A percentile compares a stretch with the other conserved stretches of the same genome.
Conservation (phyloP, 1,139 yeast genomes). For the Blastobotrys illinoisensis region DNA sequence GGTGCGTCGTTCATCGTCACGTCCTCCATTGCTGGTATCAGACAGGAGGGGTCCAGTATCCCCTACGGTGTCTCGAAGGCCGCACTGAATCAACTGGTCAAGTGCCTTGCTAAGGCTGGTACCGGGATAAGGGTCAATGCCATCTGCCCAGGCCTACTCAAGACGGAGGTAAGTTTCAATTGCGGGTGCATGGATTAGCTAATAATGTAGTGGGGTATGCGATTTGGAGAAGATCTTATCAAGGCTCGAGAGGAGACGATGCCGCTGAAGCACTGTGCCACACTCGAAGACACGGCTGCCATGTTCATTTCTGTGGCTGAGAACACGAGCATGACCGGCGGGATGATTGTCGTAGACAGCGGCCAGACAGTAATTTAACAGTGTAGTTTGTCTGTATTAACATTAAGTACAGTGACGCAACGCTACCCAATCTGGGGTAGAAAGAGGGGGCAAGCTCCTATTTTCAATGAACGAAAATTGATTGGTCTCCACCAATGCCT, state of each 20-base stretch:
- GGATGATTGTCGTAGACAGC: slow-evolving; percentile 33
- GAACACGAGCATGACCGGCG: slow-evolving; percentile 34
- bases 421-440: neutral
- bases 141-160: slow-evolving; percentile 38
- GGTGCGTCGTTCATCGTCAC: slow-evolving; percentile 38
- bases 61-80: slow-evolving; percentile 40
- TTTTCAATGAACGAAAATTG: neutral
- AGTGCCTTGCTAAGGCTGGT: slow-evolving; percentile 36
- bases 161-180: slow-evolving; percentile 30
- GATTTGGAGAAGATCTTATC: slow-evolving; percentile 32
- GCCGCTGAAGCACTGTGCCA: slow-evolving; percentile 32
- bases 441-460: neutral
- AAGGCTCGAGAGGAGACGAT: slow-evolving; percentile 24
- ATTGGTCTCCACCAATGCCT: neutral
- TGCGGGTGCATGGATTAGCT: neutral
- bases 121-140: slow-evolving; percentile 37
- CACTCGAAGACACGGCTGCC: slow-evolving; percentile 35
- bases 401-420: too few species aligned
- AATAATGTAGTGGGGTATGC: slow-evolving; percentile 32
- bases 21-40: slow-evolving; percentile 38
- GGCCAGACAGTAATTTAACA: slow-evolving; percentile 18
- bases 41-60: slow-evolving; percentile 35
- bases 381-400: neutral
- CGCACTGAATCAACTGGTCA: slow-evolving; percentile 35
- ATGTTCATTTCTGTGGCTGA: slow-evolving; percentile 33